A percentile compares a stretch with the other conserved stretches of the same genome.
Evolutionary conservation across 495 filamentous ascomycete genomes (phyloP).

Genomic region (Pyrenopolyporus hunteri): DNA sequence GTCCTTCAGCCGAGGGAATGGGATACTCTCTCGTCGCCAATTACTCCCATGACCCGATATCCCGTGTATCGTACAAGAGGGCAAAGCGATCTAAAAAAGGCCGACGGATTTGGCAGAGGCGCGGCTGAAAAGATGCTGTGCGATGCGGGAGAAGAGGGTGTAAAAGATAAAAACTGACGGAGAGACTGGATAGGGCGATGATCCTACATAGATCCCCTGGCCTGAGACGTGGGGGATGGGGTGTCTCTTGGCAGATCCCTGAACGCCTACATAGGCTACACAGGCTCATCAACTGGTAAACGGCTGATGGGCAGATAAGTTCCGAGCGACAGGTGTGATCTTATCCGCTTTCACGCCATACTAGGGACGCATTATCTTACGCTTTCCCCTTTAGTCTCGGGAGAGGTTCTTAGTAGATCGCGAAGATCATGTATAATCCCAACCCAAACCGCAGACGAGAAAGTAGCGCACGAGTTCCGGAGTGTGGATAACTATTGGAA

Average conservation of each 20-base stretch:
- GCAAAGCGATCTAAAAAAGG: slow-evolving; percentile 9
- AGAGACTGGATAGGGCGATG: slow-evolving; percentile 33
- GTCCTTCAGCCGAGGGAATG: slow-evolving; percentile 29
- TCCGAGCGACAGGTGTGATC: slow-evolving; percentile 28
- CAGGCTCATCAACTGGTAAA: slow-evolving; percentile 34
- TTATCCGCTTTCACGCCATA: slow-evolving; percentile 18
- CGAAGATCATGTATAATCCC: no score
- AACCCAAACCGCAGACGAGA: slow-evolving; percentile 7
- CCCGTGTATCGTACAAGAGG: slow-evolving; percentile 3
- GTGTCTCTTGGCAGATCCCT: slow-evolving; percentile 43
- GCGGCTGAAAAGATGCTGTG: slow-evolving; percentile 29
- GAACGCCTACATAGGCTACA: slow-evolving; percentile 34
- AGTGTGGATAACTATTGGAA: no score
- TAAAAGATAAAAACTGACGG: slow-evolving; percentile 30
- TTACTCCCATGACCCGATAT: slow-evolving; percentile 31
- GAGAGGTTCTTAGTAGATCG: background rate
- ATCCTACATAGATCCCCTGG: slow-evolving; percentile 33
- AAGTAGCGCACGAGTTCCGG: no score
- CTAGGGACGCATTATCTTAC: slow-evolving; percentile 24
- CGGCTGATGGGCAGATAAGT: slow-evolving; percentile 30
- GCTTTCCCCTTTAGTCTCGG: slow-evolving; percentile 4
- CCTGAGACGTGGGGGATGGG: slow-evolving; percentile 35
- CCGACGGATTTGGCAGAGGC: slow-evolving; percentile 16
- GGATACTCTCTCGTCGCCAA: slow-evolving; percentile 19
- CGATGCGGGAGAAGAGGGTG: slow-evolving; percentile 31